Base-by-base conservation (phyloP, 768 basidiomycete genomes). In the Boletus fagicola region DNA sequence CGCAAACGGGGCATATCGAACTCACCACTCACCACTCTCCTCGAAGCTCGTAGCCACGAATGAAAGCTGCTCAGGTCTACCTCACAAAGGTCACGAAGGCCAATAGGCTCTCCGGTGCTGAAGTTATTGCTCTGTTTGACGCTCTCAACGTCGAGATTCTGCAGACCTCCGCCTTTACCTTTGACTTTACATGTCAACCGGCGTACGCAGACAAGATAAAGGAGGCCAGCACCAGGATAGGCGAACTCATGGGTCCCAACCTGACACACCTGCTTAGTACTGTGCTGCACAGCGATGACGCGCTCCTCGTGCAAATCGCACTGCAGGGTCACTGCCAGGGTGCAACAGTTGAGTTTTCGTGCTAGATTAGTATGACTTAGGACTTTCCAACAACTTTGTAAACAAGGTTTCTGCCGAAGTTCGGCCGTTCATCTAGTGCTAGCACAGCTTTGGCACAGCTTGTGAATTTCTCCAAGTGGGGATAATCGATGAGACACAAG, bases 121-220 rank as follows among this genome's bases (percentile, higher is more conserved):
- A 83, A 11, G 74, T 80, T 49, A 72, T 74, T 13, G n/a, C 63
- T 0, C 54, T 71, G 5, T 66, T 78, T 30, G 75, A 80, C 28
- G 66, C 69, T 0, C 63, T 83, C 56, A 83, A 83, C 59, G 66
- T 70, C 24, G 82, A 83, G 61, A 78, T 82, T 24, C 69, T 78
- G 39, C 82, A 83, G 57, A 69, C 71, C 13, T 65, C 76, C 4
- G 77, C 79, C 26, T 72, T 76, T 61, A 76, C 69, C 28, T 74
- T 65, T 39, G 69, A 72, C 59, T 73, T 73, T 62, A 54, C 57
- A 13, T 68, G 71, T 33, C 57, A 58, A 16, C 62, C 49, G 0
- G 58, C 43, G 1, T 58, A 64, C 38, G 53, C 51, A 3, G 65
- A 63, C 15, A 68, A 72, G 51, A 60, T 72, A 2, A 68, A 63